These are phyloP conservation scores for Xylariaceae sp. DNA, from an alignment of 2,329 filamentous ascomycete species.

Conservation along the genomic window DNA sequence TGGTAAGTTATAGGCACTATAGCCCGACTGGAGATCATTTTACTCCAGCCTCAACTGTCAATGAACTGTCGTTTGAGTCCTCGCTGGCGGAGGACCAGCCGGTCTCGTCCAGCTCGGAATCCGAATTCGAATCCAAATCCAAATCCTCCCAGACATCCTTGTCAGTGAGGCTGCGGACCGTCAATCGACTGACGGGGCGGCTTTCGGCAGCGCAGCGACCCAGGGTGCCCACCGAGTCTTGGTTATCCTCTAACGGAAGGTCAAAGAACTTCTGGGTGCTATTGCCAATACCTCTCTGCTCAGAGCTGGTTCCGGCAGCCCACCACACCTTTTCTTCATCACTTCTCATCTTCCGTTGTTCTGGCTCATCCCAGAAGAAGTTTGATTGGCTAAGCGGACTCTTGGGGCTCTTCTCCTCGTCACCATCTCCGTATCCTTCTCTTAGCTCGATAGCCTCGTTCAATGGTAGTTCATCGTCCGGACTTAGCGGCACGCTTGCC, in stretches of 20 bases:
- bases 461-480: constrained; percentile 28
- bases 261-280: neutral
- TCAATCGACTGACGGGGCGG: constrained; percentile 10
- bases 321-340: constrained; percentile 24
- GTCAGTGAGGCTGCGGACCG: constrained; percentile 22
- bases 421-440: neutral
- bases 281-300: neutral
- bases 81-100: constrained; percentile 16
- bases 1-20: too few relatives aligned
- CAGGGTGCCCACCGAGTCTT: neutral
- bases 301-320: neutral
- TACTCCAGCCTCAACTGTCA: neutral
- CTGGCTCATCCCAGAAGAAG: constrained; percentile 28
- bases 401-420: constrained; percentile 25
- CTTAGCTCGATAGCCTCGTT: constrained; percentile 23
- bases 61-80: constrained; percentile 10
- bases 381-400: constrained; percentile 32
- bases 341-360: neutral
- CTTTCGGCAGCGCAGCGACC: neutral
- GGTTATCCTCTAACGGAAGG: neutral
- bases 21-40: neutral
- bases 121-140: constrained; percentile 32
- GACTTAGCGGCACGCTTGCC: constrained; percentile 8
- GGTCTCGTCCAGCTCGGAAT: constrained; percentile 13
- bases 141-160: constrained; percentile 21